phyloP scores from a whole-genome alignment of 805 yeast species.

The Ogataea ganodermae region DNA sequence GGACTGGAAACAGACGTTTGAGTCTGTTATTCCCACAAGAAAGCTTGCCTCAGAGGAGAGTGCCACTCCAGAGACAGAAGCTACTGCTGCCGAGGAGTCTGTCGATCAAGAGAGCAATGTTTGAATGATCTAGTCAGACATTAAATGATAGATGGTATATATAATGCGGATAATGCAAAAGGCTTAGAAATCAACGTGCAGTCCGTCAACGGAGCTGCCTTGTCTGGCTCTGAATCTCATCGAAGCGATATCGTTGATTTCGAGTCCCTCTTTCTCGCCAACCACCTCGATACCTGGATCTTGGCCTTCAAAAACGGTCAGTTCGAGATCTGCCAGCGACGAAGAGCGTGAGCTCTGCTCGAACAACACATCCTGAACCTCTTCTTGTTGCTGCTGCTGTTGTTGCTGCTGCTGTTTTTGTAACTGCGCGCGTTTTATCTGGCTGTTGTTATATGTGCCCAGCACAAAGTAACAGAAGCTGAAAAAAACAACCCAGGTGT shows the following conservation, averaged over 20 bases:
- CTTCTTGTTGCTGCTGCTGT: conserved; percentile 9
- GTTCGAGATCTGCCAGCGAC: conserved; percentile 13
- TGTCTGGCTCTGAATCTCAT: conserved; percentile 9
- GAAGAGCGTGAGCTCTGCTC: conserved; percentile 11
- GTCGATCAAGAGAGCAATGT: too few species aligned
- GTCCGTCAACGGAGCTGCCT: conserved; percentile 9
- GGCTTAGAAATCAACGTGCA: conserved; percentile 11
- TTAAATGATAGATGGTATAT: too few species aligned
- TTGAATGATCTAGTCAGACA: too few species aligned
- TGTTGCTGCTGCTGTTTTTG: conserved; percentile 11
- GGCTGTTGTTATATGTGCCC: conserved; percentile 63
- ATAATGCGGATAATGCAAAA: conserved; percentile 3
- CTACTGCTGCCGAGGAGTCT: too few species aligned
- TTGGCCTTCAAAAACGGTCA: conserved; percentile 18
- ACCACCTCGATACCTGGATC: conserved; percentile 9
- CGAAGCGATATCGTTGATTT: background rate
- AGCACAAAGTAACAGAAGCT: conserved; percentile 56
- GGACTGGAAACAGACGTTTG: conserved; percentile 88
- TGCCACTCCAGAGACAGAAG: too few species aligned
- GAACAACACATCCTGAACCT: conserved; percentile 4
- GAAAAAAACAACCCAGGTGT: conserved; percentile 67
- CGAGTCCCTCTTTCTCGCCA: conserved; percentile 9
- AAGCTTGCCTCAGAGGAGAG: conserved; percentile 46
- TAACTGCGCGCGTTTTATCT: conserved; percentile 40
- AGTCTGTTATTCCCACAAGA: conserved; percentile 81